Base-by-base conservation (phyloP, 495 filamentous ascomycete species). In the Lasiosphaeria ovina region DNA sequence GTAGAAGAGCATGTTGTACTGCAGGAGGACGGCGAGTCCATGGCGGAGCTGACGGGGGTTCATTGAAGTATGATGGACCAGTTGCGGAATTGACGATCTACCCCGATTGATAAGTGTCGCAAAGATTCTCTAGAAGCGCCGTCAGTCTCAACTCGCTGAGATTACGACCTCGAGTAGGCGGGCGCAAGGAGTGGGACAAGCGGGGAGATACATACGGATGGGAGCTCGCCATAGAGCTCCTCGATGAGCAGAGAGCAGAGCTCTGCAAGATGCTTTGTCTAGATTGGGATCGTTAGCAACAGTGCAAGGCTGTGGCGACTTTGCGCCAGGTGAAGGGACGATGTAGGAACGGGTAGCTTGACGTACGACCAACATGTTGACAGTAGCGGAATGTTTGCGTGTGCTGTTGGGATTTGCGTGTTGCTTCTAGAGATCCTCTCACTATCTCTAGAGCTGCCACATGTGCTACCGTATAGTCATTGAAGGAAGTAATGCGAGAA, bases 191-290 rank as follows among this genome's bases (percentile, higher is more conserved):
- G 10, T 45, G 32, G 58, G 16, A 14, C 35, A 38, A 33, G 31
- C 51, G 42, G 34, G 16, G 48, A 32, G 3, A 11, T 5, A 14
- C 91, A 67, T 87, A 98, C 93, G 69, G 90, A 90, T 54, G 90
- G 89, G 34, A 98, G 82, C 68, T 96, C 89, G 64, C 94, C 94
- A 73, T 92, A 91, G 24, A 89, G 82, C 67, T 97, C 91, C 60
- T 91, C 83, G 50, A 97, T 85, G n/a, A 97, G 83, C 66, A 97
- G 85, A 74, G 85, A 79, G 76, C 91, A 96, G 54, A 98, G 88
- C 83, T 98, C 89, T 68, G 84, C 81, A 48, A 83, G 78, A 66
- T 89, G 78, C 79, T 81, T 73, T 58, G 83, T 83, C 80, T 80
- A 40, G 31, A 51, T 7, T 50, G 6, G 12, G 32, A 51, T 45